Percentiles rank a stretch among this genome's conserved stretches.
Evolutionary conservation across 192 early-diverging fungal genomes (phyloP).

Genomic region (Umbelopsis sp.): DNA sequence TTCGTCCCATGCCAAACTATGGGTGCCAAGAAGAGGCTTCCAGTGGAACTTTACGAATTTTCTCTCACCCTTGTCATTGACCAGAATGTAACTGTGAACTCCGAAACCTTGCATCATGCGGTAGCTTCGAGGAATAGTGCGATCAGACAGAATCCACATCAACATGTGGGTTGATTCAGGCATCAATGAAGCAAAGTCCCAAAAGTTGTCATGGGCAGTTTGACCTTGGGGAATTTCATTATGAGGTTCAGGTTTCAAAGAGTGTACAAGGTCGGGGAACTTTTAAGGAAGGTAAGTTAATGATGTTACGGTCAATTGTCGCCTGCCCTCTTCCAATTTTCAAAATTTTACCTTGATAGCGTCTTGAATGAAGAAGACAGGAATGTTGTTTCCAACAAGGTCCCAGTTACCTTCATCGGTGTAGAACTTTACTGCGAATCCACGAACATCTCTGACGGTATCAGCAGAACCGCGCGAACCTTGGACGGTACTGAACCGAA

Average conservation of each 20-base stretch:
- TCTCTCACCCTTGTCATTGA: conserved; percentile 39
- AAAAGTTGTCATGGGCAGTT: conserved; percentile 43
- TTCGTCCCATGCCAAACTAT: conserved; percentile 37
- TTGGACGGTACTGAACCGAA: conserved; percentile 42
- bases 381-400: conserved; percentile 49
- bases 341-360: conserved; percentile 28
- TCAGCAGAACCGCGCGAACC: conserved; percentile 42
- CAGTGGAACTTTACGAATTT: conserved; percentile 52
- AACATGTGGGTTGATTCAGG: conserved; percentile 46
- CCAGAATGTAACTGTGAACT: conserved; percentile 39
- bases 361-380: conserved; percentile 49
- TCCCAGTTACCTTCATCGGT: conserved; percentile 50
- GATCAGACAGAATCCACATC: conserved; percentile 44
- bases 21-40: conserved; percentile 35
- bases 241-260: conserved; percentile 44
- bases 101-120: conserved; percentile 47
- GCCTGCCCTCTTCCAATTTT: neutral
- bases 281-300: neutral
- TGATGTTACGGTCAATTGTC: neutral
- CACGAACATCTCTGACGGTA: conserved; percentile 46
- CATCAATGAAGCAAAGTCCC: conserved; percentile 36
- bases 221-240: conserved; percentile 43
- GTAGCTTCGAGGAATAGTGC: conserved; percentile 37
- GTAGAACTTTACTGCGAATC: conserved; percentile 48
- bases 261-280: conserved; percentile 41